Evolutionary conservation across 257 asterid genomes (phyloP), one percentile per base, ranked within the genome.

Genomic region (Eucommia ulmoides): DNA sequence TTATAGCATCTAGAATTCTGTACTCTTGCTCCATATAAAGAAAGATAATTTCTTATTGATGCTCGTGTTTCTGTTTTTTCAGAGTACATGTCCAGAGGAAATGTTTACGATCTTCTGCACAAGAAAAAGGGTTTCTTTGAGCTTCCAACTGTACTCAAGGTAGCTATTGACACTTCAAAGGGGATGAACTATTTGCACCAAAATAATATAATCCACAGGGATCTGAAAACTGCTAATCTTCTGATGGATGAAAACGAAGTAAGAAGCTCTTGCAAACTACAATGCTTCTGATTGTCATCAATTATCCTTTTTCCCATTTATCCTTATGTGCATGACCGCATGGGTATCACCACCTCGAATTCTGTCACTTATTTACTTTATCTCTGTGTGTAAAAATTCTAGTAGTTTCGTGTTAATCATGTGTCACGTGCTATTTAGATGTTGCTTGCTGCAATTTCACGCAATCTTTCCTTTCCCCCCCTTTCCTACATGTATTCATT

Each of bases 171-270:
- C 61, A 67, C 68, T 54, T 65, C 67, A 23, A 73, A 68, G 48
- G 79, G 79, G 50, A 73, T 73, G 79, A 69, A 67, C 56, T 73
- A 73, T 68, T 57, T 73, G 69, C 79, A 73, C 68, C 79, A 73
- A n/a, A n/a, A n/a, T n/a, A n/a, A n/a, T n/a, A n/a, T n/a, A n/a
- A n/a, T n/a, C n/a, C n/a, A n/a, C n/a, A 60, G 79, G 41, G 79
- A 72, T 60, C 64, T 73, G 54, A 73, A 73, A 70, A 68, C 79
- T 41, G 79, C 79, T 49, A 73, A 73, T 65, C 75, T 73, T 57
- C 64, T 73, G 56, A 65, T 73, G 79, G 73, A 73, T 17, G 79
- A 73, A 49, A 72, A 73, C 49, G 73, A 66, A 21, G 79, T 73
- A 64, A 68, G 75, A 51, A 1, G 24, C 66, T 51, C 19, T 55